Evolutionary conservation across 495 filamentous ascomycete genomes (phyloP), one percentile per base, ranked within the genome.

Genomic region (Lasiosphaeris hirsuta): DNA sequence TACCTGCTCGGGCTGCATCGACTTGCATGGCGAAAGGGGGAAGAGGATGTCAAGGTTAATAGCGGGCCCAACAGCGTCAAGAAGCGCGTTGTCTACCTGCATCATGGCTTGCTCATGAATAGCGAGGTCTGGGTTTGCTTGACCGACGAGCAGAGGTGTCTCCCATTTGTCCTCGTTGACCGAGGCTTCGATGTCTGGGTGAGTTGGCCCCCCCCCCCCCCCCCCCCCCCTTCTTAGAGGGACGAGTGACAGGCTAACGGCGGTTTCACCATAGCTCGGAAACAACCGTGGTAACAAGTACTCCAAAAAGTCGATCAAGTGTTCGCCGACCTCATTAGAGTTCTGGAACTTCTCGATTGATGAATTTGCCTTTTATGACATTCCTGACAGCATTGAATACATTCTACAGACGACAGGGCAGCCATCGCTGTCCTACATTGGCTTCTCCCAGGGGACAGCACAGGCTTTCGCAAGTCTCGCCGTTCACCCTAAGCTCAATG

Each of bases 341-440:
- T 98, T 98, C 65, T 98, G 94, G 94, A 84, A 97, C 72, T 98
- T 97, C 59, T 95, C 89, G 9, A 96, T 98, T 65, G 94, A 98
- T 65, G 87, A 98, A 69, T 98, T 98, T 70, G 94, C 94, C 42
- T 96, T 98, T 68, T 84, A 96, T 65, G 94, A 98, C 74, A 96
- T 98, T 51, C 94, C 94, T 3, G 87, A 97, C 71, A 92, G 86
- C 62, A 97, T 98, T 68, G 76, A 83, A 48, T 97, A 98, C 69
- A 89, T 98, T 50, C 84, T 98, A 36, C 82, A 84, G 38, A 90
- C 90, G 18, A 97, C 94, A 0, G 75, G 75, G 38, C 89, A 94
- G 65, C 78, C 81, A 34, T 96, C 91, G n/a, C 75, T 98, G 35
- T 95, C 90, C 13, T 98, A 97, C 69, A 86, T 98, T 63, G 94